These are phyloP conservation scores for Meripilus lineatus DNA, from an alignment of 1,284 basidiomycete species.

Conservation along the genomic window DNA sequence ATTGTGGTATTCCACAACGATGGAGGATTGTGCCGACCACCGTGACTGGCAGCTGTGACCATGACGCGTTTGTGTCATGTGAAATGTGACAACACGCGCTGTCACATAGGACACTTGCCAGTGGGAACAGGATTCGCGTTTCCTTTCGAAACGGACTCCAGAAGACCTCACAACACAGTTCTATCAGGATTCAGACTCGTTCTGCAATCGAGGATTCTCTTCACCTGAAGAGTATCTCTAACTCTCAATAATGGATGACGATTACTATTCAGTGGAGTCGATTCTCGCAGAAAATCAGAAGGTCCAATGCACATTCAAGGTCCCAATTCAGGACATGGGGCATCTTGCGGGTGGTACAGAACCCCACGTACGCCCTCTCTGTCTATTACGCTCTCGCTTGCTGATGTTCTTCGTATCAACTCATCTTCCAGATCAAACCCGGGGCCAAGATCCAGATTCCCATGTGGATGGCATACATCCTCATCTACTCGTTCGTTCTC, in stretches of 20 bases:
- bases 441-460: slow-evolving; percentile 75
- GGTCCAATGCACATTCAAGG: slow-evolving; percentile 85
- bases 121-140: too few relatives aligned
- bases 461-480: slow-evolving; percentile 81
- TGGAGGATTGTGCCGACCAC: too few relatives aligned
- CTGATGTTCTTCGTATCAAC: slow-evolving; percentile 3
- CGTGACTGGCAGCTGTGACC: too few relatives aligned
- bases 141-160: too few relatives aligned
- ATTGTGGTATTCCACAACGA: too few relatives aligned
- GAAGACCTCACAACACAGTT: too few relatives aligned
- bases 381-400: not conserved
- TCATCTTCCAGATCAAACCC: slow-evolving; percentile 56
- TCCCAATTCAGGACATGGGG: slow-evolving; percentile 81
- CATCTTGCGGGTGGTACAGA: slow-evolving; percentile 83
- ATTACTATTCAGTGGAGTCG: slow-evolving; percentile 84
- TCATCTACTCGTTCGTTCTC: slow-evolving; percentile 76
- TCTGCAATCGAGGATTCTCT: not conserved
- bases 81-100: too few relatives aligned
- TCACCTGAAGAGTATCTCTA: not conserved
- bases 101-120: too few relatives aligned
- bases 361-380: slow-evolving; percentile 54
- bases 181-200: not conserved
- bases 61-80: too few relatives aligned
- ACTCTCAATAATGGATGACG: slow-evolving; percentile 60
- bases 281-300: slow-evolving; percentile 92